Evolutionary conservation across 345 rosid genomes (phyloP), one percentile per base, ranked within the genome.

Genomic region (Citrus maxima): DNA sequence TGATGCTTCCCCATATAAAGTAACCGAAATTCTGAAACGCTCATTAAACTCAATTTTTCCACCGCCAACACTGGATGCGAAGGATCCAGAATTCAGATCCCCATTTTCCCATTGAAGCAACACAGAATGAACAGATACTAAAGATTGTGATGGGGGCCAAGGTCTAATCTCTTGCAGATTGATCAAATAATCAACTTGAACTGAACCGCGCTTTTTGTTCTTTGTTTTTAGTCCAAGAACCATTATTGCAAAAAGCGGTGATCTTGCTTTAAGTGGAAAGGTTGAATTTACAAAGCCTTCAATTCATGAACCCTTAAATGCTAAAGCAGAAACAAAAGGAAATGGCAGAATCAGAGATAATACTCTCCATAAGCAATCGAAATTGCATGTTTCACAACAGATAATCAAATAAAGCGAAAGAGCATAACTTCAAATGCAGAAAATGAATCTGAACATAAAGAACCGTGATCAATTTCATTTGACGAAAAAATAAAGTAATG

Each of bases 81-180:
- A 89, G 37, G 90, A 87, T 51, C 99, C 99, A 61, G 88, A 87
- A 85, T 56, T 85, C 70, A 83, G 87, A 80, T 90, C 95, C 70
- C 92, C 90, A 70, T 88, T 89, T 72, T 84, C 88, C 99, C 99
- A 95, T 74, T 92, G 93, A 82, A 95, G 88, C 87, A 90, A 83
- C 32, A 93, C 78, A 58, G 92, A 82, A 35, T 88, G 88, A 30
- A 79, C 83, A 7, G 92, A 82, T 70, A 74, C 86, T 28, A 79
- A 75, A 74, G 90, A 83, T 72, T 87, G 87, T 4, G 85, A 88
- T 34, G 90, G 88, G 67, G 93, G 92, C 97, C 99, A 93, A 83
- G 99, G 99, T 84, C 80, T 89, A 75, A 95, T 87, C 83, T 89
- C 93, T 61, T 90, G 87, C 19, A 92, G 80, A 72, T 68, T 79